phyloP scores from a whole-genome alignment of 306 rosid species.

The Morella rubra region DNA sequence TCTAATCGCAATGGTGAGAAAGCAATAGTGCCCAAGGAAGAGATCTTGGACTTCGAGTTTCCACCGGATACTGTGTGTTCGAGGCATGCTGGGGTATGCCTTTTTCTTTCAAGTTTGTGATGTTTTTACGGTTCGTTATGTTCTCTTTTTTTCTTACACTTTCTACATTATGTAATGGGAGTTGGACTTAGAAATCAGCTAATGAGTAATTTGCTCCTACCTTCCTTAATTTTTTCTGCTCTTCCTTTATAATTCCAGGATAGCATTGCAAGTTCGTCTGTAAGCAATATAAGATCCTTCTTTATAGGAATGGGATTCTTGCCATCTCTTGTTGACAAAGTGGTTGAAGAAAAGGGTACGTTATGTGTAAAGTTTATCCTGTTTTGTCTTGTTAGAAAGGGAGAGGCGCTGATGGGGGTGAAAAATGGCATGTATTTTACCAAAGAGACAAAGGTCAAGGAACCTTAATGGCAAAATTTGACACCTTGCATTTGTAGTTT shows the following conservation, averaged over 20 bases:
- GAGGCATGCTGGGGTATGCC: conserved; percentile 52
- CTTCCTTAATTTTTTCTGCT: neutral
- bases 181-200: neutral
- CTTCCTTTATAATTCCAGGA: conserved; percentile 38
- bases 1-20: conserved; percentile 38
- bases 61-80: conserved; percentile 42
- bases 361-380: conserved; percentile 4
- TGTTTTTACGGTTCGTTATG: too few relatives aligned
- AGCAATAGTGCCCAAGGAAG: conserved; percentile 54
- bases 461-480: neutral
- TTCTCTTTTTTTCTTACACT: too few relatives aligned
- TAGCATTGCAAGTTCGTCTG: conserved; percentile 76
- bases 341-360: conserved; percentile 78
- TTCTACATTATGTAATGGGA: neutral
- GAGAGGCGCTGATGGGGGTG: neutral
- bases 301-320: conserved; percentile 87
- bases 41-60: conserved; percentile 56
- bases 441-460: neutral
- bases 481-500: neutral
- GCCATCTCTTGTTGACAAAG: conserved; percentile 75
- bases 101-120: neutral
- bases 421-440: neutral
- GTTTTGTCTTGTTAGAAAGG: neutral
- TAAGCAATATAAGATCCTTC: conserved; percentile 53
- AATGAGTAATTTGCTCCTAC: neutral